Conservation (phyloP, 169 alveolate species). For the Plasmodium ovale region DNA sequence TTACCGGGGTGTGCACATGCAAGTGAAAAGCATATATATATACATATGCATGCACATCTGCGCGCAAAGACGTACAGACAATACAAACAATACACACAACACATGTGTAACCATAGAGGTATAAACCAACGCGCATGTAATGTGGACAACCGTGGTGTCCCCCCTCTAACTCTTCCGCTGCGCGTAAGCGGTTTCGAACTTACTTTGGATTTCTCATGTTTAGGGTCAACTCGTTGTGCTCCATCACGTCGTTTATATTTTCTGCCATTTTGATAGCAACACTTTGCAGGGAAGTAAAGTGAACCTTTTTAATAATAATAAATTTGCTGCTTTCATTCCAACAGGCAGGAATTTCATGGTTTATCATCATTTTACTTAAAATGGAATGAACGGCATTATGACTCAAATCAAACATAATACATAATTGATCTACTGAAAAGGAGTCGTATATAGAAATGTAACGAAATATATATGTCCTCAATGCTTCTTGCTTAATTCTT, state of each 20-base stretch:
- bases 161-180: too few species aligned
- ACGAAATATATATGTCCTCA: slow-evolving; percentile 93
- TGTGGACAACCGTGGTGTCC: too few species aligned
- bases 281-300: slow-evolving; percentile 92
- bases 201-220: slow-evolving; percentile 91
- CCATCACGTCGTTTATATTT: slow-evolving; percentile 88
- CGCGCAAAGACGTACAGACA: slow-evolving; percentile 3
- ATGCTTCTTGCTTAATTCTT: slow-evolving; percentile 94
- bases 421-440: slow-evolving; percentile 89
- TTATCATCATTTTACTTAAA: slow-evolving; percentile 92
- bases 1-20: too few species aligned
- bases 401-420: slow-evolving; percentile 89
- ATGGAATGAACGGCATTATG: slow-evolving; percentile 88
- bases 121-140: too few species aligned
- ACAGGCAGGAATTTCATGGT: slow-evolving; percentile 91
- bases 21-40: background rate
- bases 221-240: slow-evolving; percentile 89
- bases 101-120: background rate
- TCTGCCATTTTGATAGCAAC: slow-evolving; percentile 88
- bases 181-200: slow-evolving; percentile 5
- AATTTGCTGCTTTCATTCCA: slow-evolving; percentile 93
- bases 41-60: background rate
- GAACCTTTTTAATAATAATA: slow-evolving; percentile 91
- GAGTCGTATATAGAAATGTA: slow-evolving; percentile 89
- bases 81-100: too few species aligned